A percentile compares a stretch with the other conserved stretches of the same genome.
These are phyloP conservation scores for Neurospora sp. DNA, from an alignment of 495 filamentous ascomycete genomes.

Conservation along the genomic window DNA sequence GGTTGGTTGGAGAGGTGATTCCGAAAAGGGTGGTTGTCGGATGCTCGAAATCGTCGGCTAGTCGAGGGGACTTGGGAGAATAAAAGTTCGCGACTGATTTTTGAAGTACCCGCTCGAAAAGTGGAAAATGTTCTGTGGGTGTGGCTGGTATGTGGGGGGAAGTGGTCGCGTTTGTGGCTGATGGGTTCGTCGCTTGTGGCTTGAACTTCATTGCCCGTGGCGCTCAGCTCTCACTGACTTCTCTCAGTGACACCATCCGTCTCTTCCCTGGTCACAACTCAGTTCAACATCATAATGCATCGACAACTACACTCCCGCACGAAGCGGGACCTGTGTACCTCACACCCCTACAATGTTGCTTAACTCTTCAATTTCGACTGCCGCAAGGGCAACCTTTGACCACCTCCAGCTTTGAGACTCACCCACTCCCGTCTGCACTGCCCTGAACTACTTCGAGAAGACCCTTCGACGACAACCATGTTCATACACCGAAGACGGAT, in stretches of 20 bases:
- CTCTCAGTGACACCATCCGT: neutral
- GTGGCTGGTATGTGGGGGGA: slow-evolving; percentile 7
- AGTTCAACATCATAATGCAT: neutral
- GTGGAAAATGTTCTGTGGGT: slow-evolving; percentile 13
- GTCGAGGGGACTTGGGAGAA: slow-evolving; percentile 15
- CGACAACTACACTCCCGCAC: neutral
- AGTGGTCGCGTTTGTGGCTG: slow-evolving; percentile 1
- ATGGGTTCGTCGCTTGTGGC: neutral
- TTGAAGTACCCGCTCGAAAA: neutral
- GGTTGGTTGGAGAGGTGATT: slow-evolving; percentile 3
- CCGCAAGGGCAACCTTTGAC: neutral
- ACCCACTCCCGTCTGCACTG: neutral
- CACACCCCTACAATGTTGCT: neutral
- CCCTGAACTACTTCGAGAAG: neutral
- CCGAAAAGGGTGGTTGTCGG: slow-evolving; percentile 13
- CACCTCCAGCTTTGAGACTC: neutral
- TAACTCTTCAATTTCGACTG: neutral
- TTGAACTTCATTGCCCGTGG: neutral
- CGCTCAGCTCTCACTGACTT: no score
- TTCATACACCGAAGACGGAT: neutral
- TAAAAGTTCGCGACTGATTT: slow-evolving; percentile 8
- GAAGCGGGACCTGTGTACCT: neutral
- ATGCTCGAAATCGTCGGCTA: slow-evolving; percentile 8
- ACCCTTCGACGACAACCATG: neutral
- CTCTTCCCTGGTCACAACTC: neutral